Evolutionary conservation across 768 basidiomycete species (phyloP).

Genomic region (Boletus sensibilis): DNA sequence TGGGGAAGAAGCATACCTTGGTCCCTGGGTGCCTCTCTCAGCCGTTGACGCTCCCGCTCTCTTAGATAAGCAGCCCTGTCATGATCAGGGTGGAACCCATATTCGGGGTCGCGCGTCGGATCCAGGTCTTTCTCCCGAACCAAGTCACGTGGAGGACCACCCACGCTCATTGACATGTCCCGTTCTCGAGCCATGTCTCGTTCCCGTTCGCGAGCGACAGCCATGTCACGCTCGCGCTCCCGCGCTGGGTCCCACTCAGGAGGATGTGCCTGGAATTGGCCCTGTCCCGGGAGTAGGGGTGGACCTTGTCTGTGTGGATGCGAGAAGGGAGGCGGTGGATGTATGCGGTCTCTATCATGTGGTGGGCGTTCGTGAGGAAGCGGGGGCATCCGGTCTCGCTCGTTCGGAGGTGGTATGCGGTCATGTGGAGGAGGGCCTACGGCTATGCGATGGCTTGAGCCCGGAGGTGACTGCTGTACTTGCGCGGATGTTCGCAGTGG

Average conservation of each 20-base stretch:
- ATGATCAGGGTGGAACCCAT: slow-evolving; percentile 22
- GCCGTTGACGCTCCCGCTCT: slow-evolving; percentile 25
- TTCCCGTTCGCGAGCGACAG: slow-evolving; percentile 23
- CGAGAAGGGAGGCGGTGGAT: slow-evolving; percentile 22
- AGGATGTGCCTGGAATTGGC: slow-evolving; percentile 31
- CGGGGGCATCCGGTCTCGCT: slow-evolving; percentile 27
- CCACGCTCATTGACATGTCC: slow-evolving; percentile 15
- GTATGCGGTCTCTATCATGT: slow-evolving; percentile 29
- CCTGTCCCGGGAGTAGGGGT: slow-evolving; percentile 28
- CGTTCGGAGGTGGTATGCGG: slow-evolving; percentile 21
- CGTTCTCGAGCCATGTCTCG: slow-evolving; percentile 26
- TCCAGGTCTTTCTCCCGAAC: slow-evolving; percentile 27
- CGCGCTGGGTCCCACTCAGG: slow-evolving; percentile 29
- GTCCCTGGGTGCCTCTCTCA: slow-evolving; percentile 21
- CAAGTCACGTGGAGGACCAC: slow-evolving; percentile 26
- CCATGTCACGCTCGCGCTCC: slow-evolving; percentile 25
- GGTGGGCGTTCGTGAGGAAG: slow-evolving; percentile 23
- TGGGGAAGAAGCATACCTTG: slow-evolving; percentile 18
- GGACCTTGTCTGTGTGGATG: slow-evolving; percentile 22
- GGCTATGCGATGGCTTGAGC: slow-evolving; percentile 22
- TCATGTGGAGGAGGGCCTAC: slow-evolving; percentile 23
- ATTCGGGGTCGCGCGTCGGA: slow-evolving; percentile 24
- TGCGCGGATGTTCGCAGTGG: slow-evolving; percentile 11
- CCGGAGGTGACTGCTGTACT: slow-evolving; percentile 27
- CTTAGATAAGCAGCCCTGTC: slow-evolving; percentile 23